These are phyloP conservation scores for Vanrija humicola DNA, from an alignment of 1,284 basidiomycete genomes.

Conservation along the genomic window DNA sequence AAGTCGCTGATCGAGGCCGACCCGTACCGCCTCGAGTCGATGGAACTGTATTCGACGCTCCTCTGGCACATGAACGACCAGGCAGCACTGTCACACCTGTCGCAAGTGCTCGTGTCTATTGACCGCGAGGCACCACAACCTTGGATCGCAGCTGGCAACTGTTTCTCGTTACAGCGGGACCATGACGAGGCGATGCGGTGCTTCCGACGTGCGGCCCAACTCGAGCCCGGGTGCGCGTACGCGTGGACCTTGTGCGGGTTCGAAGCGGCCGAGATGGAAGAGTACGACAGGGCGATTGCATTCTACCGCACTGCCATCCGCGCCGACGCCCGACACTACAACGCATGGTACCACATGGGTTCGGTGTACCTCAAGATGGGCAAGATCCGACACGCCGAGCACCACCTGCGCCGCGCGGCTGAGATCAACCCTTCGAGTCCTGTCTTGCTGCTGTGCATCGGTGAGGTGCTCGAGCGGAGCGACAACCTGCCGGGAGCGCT, in stretches of 20 bases:
- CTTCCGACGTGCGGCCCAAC: slow-evolving; percentile 78
- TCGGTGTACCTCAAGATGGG: slow-evolving; percentile 88
- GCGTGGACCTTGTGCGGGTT: slow-evolving; percentile 91
- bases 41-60: slow-evolving; percentile 90
- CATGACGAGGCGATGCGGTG: slow-evolving; percentile 84
- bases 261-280: slow-evolving; percentile 83
- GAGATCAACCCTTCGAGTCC: slow-evolving; percentile 88
- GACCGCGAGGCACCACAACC: slow-evolving; percentile 75
- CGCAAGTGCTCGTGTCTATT: slow-evolving; percentile 80
- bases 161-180: slow-evolving; percentile 87
- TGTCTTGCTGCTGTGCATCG: slow-evolving; percentile 82
- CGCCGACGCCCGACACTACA: slow-evolving; percentile 84
- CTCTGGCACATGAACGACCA: slow-evolving; percentile 84
- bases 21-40: slow-evolving; percentile 78
- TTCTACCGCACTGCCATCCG: slow-evolving; percentile 86
- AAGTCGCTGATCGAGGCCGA: slow-evolving; percentile 70
- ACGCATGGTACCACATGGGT: slow-evolving; percentile 97
- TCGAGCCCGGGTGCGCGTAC: slow-evolving; percentile 81
- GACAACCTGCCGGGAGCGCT: slow-evolving; percentile 70
- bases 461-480: slow-evolving; percentile 81
- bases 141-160: slow-evolving; percentile 92
- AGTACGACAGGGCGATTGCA: slow-evolving; percentile 78
- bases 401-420: slow-evolving; percentile 84
- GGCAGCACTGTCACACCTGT: slow-evolving; percentile 77
- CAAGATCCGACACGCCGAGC: slow-evolving; percentile 83